These are phyloP conservation scores for Pulveroboletus sp. DNA, from an alignment of 768 basidiomycete species.

Conservation along the genomic window DNA sequence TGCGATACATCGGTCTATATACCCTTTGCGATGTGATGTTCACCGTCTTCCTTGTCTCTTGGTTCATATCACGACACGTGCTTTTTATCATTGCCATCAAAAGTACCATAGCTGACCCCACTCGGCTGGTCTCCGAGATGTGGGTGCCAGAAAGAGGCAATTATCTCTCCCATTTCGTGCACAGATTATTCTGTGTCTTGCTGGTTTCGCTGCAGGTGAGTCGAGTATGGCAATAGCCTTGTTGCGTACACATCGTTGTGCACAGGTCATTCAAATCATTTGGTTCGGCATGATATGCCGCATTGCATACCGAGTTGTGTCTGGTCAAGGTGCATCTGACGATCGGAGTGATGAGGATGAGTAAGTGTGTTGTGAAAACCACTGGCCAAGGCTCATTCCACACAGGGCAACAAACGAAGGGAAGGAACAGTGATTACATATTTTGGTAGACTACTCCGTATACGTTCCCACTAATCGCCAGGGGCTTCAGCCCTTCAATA, in stretches of 20 bases:
- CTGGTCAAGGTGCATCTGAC: slow-evolving; percentile 75
- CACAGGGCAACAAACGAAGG: slow-evolving; percentile 13
- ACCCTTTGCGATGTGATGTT: slow-evolving; percentile 72
- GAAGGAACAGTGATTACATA: slow-evolving; percentile 25
- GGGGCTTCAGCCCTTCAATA: slow-evolving; percentile 20
- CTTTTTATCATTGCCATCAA: slow-evolving; percentile 72
- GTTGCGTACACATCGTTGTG: slow-evolving; percentile 4
- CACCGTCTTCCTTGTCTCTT: slow-evolving; percentile 78
- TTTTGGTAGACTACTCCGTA: slow-evolving; percentile 26
- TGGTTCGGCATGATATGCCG: slow-evolving; percentile 88
- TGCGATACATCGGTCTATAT: slow-evolving; percentile 73
- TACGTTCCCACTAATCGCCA: slow-evolving; percentile 22
- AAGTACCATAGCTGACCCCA: slow-evolving; percentile 51
- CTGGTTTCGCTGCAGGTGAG: slow-evolving; percentile 61
- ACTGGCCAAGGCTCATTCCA: slow-evolving; percentile 4
- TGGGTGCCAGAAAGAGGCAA: slow-evolving; percentile 60
- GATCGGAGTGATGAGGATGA: slow-evolving; percentile 80
- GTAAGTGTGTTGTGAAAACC: slow-evolving; percentile 33
- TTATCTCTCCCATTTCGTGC: slow-evolving; percentile 48
- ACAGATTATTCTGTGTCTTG: slow-evolving; percentile 48
- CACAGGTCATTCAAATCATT: slow-evolving; percentile 64
- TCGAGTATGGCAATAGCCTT: background rate
- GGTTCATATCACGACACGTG: slow-evolving; percentile 87
- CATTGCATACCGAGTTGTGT: slow-evolving; percentile 77
- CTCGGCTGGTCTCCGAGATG: slow-evolving; percentile 42